These are phyloP conservation scores for Rosa multiflora DNA, from an alignment of 306 rosid species.

Conservation along the genomic window DNA sequence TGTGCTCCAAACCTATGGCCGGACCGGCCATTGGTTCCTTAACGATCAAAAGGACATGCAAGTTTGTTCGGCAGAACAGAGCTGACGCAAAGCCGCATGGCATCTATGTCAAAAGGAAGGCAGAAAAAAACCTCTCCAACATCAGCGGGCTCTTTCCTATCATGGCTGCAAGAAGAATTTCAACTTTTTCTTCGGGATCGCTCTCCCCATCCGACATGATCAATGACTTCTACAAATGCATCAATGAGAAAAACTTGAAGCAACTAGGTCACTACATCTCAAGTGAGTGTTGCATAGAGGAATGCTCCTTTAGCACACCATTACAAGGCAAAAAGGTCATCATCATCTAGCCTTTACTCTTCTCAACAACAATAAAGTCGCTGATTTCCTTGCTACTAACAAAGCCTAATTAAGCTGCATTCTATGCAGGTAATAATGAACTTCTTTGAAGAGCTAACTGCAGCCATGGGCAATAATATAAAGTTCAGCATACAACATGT, in stretches of 20 bases:
- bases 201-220: slow-evolving; percentile 46
- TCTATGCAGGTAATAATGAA: slow-evolving; percentile 59
- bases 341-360: not conserved
- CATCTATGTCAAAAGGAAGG: slow-evolving; percentile 21
- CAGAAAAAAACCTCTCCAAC: slow-evolving; percentile 9
- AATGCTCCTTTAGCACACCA: slow-evolving; percentile 57
- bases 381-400: slow-evolving; percentile 5
- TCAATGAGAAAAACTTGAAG: slow-evolving; percentile 54
- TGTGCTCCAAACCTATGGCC: slow-evolving; percentile 20
- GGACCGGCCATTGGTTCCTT: slow-evolving; percentile 16
- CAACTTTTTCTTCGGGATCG: slow-evolving; percentile 7
- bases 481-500: slow-evolving; percentile 47
- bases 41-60: slow-evolving; percentile 25
- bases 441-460: slow-evolving; percentile 50
- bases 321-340: slow-evolving; percentile 66
- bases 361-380: not conserved
- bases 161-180: slow-evolving; percentile 20
- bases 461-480: slow-evolving; percentile 70
- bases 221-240: slow-evolving; percentile 48
- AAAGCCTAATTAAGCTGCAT: not conserved
- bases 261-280: slow-evolving; percentile 49
- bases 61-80: slow-evolving; percentile 20
- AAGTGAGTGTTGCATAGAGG: slow-evolving; percentile 53
- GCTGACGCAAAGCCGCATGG: slow-evolving; percentile 6
- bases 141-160: slow-evolving; percentile 17